Evolutionary conservation across 768 basidiomycete species (phyloP), one percentile per base, ranked within the genome.

Genomic region (Strobilomyces confusus): DNA sequence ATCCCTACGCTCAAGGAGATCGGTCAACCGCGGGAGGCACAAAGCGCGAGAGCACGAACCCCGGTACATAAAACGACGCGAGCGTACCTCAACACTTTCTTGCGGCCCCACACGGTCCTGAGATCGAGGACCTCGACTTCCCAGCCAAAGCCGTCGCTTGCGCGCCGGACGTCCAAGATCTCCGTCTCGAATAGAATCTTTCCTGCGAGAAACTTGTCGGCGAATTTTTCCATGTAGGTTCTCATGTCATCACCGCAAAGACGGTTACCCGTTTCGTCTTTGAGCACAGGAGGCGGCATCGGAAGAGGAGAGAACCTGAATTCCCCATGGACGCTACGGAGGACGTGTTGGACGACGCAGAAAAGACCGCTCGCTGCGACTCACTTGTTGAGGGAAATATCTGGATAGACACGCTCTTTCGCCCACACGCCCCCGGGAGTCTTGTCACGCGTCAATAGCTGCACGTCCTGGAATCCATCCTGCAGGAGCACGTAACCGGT

Each of bases 361-460:
- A 26, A 9, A 22, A 11, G 6, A 32, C 7, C 8, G 11, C 15
- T 38, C 2, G 19, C 2, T 47, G 20, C 3, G 23, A 66, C 79
- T 40, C 58, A 84, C 84, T 81, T 87, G 69, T 87, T 87, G n/a
- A 83, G 73, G 3, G 68, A 63, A 5, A 86, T 64, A 4, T 78
- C 79, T 1, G 81, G 77, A 65, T 85, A 86, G 0, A 84, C 68
- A 5, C 81, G 72, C 13, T 76, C 73, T n/a, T 63, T 69, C 6
- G 76, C 72, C 85, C 84, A 86, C 1, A 80, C 78, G 1, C 85
- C 85, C 20, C 85, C 84, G 2, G 74, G 72, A 3, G 76, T 72
- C 20, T 63, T 68, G 63, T 86, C 84, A 19, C 78, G 72, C 20
- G 83, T 79, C 29, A 86, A 63, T 9, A 87, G 59, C 34, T 79